Percentiles rank a stretch among this genome's conserved stretches.
Conservation (phyloP, 2,329 filamentous ascomycete genomes). For the Fusarium illudens region DNA sequence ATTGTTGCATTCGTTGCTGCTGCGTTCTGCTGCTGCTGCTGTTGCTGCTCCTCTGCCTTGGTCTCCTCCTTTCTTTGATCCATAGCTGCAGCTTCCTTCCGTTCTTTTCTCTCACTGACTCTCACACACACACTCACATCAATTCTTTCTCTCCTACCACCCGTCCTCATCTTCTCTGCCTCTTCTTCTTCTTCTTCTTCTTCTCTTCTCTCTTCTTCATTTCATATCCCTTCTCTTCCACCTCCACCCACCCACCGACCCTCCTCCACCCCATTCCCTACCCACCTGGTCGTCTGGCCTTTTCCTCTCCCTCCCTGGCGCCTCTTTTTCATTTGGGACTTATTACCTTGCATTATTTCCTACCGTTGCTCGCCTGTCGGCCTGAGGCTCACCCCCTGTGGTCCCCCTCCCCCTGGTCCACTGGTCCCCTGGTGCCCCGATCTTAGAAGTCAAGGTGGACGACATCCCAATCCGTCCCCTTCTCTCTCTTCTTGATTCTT, state of each 20-base stretch:
- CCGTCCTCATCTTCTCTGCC: conserved; percentile 1
- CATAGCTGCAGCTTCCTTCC: background rate
- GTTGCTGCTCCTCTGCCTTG: background rate
- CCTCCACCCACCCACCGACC: conserved; percentile 3
- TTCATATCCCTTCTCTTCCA: conserved; percentile 14
- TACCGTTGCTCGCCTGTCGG: conserved; percentile 40
- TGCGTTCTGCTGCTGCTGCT: background rate
- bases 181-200: conserved; percentile 6
- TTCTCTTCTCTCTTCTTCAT: conserved; percentile 5
- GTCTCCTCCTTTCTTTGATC: conserved; percentile 1
- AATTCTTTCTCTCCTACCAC: conserved; percentile 3
- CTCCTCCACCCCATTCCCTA: conserved; percentile 45
- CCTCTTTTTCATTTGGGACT: conserved; percentile 45
- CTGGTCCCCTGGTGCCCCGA: conserved; percentile 28
- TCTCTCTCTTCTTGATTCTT: conserved; percentile 38
- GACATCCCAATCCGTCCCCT: conserved; percentile 30
- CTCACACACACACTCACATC: background rate
- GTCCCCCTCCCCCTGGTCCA: conserved; percentile 3
- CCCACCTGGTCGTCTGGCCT: conserved; percentile 42
- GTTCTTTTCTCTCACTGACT: conserved; percentile 9
- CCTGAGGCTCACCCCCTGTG: conserved; percentile 41
- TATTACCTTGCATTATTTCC: conserved; percentile 42
- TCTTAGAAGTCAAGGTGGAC: conserved; percentile 35
- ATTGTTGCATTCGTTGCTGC: background rate
- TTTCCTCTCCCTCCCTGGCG: conserved; percentile 47